A percentile compares a stretch with the other conserved stretches of the same genome.
These are phyloP conservation scores for Candida schatavii DNA, from an alignment of 805 yeast genomes.

Conservation along the genomic window DNA sequence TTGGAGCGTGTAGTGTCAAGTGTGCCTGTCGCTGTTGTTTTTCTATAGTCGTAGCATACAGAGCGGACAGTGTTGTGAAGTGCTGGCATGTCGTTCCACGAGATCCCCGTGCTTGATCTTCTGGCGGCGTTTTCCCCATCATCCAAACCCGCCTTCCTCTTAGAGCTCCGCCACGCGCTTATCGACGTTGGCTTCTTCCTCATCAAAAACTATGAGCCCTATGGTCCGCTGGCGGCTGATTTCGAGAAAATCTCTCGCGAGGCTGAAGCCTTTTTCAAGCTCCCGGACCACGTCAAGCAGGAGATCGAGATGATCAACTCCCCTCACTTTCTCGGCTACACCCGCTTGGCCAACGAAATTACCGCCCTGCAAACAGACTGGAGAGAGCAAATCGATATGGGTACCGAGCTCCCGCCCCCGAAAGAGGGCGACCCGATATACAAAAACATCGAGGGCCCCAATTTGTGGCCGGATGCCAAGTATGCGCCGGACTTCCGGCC, in stretches of 20 bases:
- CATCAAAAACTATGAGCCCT: constrained; percentile 33
- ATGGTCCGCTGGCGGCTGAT: constrained; percentile 42
- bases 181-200: constrained; percentile 56
- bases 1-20: too few relatives aligned
- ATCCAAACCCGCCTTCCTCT: constrained; percentile 43
- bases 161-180: constrained; percentile 43
- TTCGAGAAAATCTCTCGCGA: constrained; percentile 36
- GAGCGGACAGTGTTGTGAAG: too few relatives aligned
- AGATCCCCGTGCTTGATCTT: constrained; percentile 48
- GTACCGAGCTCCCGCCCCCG: constrained; percentile 49
- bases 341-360: constrained; percentile 54
- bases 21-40: too few relatives aligned
- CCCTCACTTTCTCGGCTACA: constrained; percentile 60
- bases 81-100: constrained; percentile 34
- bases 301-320: constrained; percentile 51
- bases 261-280: constrained; percentile 41
- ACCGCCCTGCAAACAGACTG: constrained; percentile 53
- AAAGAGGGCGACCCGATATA: constrained; percentile 37
- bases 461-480: constrained; percentile 47
- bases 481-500: constrained; percentile 44
- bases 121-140: constrained; percentile 36
- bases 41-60: too few relatives aligned
- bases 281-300: constrained; percentile 45
- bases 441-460: constrained; percentile 55
- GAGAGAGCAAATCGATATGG: constrained; percentile 63